phyloP scores from a whole-genome alignment of 768 basidiomycete species.

The Calocybe cyanea region DNA sequence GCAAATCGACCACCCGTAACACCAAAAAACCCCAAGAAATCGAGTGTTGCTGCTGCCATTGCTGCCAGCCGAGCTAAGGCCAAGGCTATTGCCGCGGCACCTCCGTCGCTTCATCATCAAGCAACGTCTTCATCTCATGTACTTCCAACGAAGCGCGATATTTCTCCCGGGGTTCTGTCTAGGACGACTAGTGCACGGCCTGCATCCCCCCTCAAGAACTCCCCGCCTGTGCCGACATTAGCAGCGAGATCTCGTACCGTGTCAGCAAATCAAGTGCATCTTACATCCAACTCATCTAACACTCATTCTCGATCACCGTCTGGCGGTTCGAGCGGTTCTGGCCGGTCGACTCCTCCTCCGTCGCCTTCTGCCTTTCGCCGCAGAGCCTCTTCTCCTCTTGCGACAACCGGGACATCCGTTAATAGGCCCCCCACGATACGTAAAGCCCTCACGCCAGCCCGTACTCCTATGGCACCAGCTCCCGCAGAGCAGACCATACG shows the following conservation, averaged over 20 bases:
- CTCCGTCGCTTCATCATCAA: constrained; percentile 76
- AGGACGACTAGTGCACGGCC: constrained; percentile 37
- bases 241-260: constrained; percentile 31
- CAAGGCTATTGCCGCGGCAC: constrained; percentile 77
- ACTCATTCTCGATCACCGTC: constrained; percentile 40
- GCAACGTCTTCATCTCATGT: constrained; percentile 71
- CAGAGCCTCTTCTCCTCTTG: constrained; percentile 50
- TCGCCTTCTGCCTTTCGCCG: constrained; percentile 35
- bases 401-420: constrained; percentile 24
- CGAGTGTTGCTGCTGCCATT: constrained; percentile 80
- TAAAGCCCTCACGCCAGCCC: constrained; percentile 32
- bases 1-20: constrained; percentile 41
- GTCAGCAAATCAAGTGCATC: constrained; percentile 35
- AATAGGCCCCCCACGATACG: constrained; percentile 32
- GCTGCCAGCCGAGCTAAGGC: constrained; percentile 89
- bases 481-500: constrained; percentile 26
- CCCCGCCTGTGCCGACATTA: constrained; percentile 42
- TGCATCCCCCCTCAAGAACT: constrained; percentile 44
- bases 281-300: constrained; percentile 35
- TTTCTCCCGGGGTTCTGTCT: constrained; percentile 38
- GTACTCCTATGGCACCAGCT: constrained; percentile 35
- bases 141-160: constrained; percentile 41
- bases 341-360: constrained; percentile 37
- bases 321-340: constrained; percentile 29
- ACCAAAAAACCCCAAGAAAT: constrained; percentile 66